These are phyloP conservation scores for Debaryomyces subglobosus DNA, from an alignment of 1,139 yeast genomes.

Conservation along the genomic window DNA sequence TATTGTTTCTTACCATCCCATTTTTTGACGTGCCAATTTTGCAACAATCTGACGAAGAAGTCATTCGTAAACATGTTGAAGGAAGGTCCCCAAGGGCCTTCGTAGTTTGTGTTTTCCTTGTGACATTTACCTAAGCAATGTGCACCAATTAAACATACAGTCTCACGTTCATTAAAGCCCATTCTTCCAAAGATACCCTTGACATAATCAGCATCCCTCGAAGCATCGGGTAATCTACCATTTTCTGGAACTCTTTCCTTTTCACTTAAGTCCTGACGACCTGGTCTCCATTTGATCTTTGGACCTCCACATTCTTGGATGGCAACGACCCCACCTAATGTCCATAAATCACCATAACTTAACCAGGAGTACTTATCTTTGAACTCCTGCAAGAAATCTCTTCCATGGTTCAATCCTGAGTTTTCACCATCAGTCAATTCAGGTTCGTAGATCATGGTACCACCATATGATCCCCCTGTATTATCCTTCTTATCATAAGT, in stretches of 20 bases:
- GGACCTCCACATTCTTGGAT: slow-evolving; percentile 90
- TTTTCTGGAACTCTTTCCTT: slow-evolving; percentile 54
- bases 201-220: slow-evolving; percentile 69
- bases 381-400: slow-evolving; percentile 66
- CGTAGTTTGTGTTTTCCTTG: slow-evolving; percentile 66
- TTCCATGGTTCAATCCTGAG: slow-evolving; percentile 69
- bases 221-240: slow-evolving; percentile 82
- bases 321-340: slow-evolving; percentile 84
- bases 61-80: slow-evolving; percentile 85
- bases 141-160: slow-evolving; percentile 86
- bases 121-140: slow-evolving; percentile 86
- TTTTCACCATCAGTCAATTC: slow-evolving; percentile 76
- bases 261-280: slow-evolving; percentile 47
- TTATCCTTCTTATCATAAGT: slow-evolving; percentile 61
- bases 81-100: slow-evolving; percentile 95
- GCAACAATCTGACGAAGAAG: slow-evolving; percentile 71
- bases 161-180: slow-evolving; percentile 82
- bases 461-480: slow-evolving; percentile 81
- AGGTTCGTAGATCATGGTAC: slow-evolving; percentile 74
- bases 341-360: slow-evolving; percentile 85
- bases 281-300: slow-evolving; percentile 83
- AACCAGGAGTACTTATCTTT: slow-evolving; percentile 70
- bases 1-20: slow-evolving; percentile 82
- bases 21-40: slow-evolving; percentile 75
- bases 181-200: slow-evolving; percentile 66